Evolutionary conservation across 768 basidiomycete genomes (phyloP).

Genomic region (Naganishia vaughanmartiniae): DNA sequence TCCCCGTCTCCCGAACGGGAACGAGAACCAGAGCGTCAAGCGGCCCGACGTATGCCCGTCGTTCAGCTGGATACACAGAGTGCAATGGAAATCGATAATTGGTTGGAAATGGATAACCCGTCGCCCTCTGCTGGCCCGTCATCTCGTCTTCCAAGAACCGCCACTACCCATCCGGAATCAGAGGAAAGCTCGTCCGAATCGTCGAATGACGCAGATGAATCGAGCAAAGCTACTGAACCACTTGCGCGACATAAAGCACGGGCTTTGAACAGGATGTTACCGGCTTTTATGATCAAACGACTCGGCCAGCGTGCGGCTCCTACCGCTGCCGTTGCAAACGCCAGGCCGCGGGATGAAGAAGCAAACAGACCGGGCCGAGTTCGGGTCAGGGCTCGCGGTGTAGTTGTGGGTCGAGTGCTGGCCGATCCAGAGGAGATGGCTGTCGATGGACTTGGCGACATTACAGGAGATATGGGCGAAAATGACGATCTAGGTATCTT

Average conservation of each 20-base stretch:
- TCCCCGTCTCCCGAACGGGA: not conserved
- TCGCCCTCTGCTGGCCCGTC: not conserved
- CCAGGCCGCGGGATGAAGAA: not conserved
- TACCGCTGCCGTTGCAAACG: not conserved
- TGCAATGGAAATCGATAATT: not conserved
- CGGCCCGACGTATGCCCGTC: not conserved
- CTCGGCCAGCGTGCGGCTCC: not conserved
- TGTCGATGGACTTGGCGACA: not conserved
- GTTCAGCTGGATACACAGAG: not conserved
- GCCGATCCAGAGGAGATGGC: not conserved
- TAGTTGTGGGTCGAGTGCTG: not conserved
- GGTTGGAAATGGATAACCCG: not conserved
- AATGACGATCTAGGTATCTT: not conserved
- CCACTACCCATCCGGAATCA: not conserved
- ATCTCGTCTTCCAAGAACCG: not conserved
- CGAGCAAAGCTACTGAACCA: not conserved
- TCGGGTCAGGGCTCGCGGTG: not conserved
- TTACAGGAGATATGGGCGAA: not conserved
- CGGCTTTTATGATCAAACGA: conserved; percentile 57
- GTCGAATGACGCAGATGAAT: not conserved
- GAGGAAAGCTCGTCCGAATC: not conserved
- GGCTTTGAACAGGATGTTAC: conserved; percentile 54
- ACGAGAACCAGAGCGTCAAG: not conserved
- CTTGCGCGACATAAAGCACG: not conserved
- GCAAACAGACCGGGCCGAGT: not conserved